These are phyloP conservation scores for Arctostaphylos glauca DNA, from an alignment of 148 eudicot species.

Conservation along the genomic window DNA sequence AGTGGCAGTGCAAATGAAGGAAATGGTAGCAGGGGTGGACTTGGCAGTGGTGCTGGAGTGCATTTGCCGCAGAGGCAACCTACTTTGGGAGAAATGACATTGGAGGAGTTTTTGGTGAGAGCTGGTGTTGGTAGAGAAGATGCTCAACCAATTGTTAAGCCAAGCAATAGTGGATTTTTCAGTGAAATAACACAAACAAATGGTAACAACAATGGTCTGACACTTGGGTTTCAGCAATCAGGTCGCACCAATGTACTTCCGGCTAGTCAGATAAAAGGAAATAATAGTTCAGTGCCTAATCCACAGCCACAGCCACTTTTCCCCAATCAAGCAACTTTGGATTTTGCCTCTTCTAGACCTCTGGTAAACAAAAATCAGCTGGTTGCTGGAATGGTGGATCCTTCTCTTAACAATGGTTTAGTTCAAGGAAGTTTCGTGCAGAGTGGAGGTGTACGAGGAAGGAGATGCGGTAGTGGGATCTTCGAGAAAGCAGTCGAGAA, in stretches of 20 bases:
- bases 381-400: conserved; percentile 18
- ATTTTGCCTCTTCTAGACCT: conserved; percentile 30
- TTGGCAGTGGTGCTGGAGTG: conserved; percentile 3
- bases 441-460: conserved; percentile 32
- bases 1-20: conserved; percentile 20
- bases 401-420: conserved; percentile 14
- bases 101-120: conserved; percentile 47
- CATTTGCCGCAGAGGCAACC: conserved; percentile 33
- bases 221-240: conserved; percentile 36
- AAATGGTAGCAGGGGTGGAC: background rate
- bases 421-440: conserved; percentile 23
- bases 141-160: conserved; percentile 21
- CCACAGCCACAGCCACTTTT: conserved; percentile 24
- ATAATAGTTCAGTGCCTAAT: conserved; percentile 15
- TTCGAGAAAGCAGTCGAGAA: background rate
- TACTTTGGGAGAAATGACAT: conserved; percentile 48
- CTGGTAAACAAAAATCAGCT: conserved; percentile 24
- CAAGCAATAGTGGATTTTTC: conserved; percentile 23
- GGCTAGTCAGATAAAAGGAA: conserved; percentile 22
- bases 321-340: conserved; percentile 43
- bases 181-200: conserved; percentile 19
- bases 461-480: conserved; percentile 32
- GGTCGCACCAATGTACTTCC: conserved; percentile 18
- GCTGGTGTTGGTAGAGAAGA: conserved; percentile 56
- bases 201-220: conserved; percentile 21